phyloP scores from a whole-genome alignment of 2,329 filamentous ascomycete species.

The Aureobasidium sp. region DNA sequence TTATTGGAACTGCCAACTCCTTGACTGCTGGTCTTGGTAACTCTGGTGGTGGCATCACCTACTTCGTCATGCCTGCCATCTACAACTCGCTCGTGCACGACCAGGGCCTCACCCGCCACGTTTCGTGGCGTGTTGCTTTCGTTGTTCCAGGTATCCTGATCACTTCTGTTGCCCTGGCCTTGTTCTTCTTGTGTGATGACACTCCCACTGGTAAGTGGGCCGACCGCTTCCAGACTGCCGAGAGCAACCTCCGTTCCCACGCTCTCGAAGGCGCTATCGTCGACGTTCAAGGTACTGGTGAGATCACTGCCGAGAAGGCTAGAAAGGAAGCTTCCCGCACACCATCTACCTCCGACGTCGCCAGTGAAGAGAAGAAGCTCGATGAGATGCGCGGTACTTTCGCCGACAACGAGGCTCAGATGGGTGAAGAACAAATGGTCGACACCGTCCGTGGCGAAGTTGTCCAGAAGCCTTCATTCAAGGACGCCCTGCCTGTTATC shows the following conservation, averaged over 20 bases:
- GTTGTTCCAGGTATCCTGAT: constrained; percentile 76
- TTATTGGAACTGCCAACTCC: constrained; percentile 83
- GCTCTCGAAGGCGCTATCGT: constrained; percentile 40
- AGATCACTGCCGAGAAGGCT: constrained; percentile 38
- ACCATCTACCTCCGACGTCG: constrained; percentile 25
- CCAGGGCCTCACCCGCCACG: constrained; percentile 54
- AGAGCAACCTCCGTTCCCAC: constrained; percentile 47
- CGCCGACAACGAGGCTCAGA: constrained; percentile 34
- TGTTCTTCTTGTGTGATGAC: constrained; percentile 70
- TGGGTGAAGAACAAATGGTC: constrained; percentile 47
- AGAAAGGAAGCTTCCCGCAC: constrained; percentile 19
- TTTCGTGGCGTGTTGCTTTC: constrained; percentile 79
- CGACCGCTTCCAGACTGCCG: constrained; percentile 55
- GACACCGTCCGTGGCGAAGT: constrained; percentile 54
- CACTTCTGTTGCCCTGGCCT: constrained; percentile 55
- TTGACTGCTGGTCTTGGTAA: constrained; percentile 81
- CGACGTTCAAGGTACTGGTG: constrained; percentile 45
- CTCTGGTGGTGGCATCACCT: constrained; percentile 81
- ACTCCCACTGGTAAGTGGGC: constrained; percentile 78
- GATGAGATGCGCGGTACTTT: constrained; percentile 32
- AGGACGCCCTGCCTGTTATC: constrained; percentile 54
- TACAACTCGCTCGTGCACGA: constrained; percentile 65
- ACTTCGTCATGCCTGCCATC: constrained; percentile 88
- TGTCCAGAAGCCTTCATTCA: constrained; percentile 52
- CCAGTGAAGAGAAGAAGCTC: constrained; percentile 34